These are phyloP conservation scores for Fusarium metavorans DNA, from an alignment of 2,329 filamentous ascomycete species.

Conservation along the genomic window DNA sequence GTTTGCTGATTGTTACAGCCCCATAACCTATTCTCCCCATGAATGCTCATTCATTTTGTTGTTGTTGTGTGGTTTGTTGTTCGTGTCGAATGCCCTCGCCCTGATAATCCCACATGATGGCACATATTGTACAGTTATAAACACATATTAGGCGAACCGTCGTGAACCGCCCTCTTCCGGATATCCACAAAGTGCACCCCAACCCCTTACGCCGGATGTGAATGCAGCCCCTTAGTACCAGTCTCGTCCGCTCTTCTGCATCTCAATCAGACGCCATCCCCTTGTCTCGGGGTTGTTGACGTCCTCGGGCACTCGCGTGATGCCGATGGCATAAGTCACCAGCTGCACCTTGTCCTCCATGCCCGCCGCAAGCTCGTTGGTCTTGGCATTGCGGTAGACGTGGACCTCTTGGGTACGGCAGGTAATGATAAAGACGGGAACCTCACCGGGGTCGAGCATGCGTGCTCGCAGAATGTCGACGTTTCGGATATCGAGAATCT, in stretches of 20 bases:
- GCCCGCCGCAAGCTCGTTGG: constrained; percentile 87
- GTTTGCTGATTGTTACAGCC: constrained; percentile 41
- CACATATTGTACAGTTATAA: constrained; percentile 51
- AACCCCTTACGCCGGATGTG: constrained; percentile 39
- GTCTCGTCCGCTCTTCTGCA: constrained; percentile 97
- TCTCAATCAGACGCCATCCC: constrained; percentile 96
- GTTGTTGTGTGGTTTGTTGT: constrained; percentile 24
- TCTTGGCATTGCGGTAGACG: constrained; percentile 94
- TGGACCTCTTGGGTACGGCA: constrained; percentile 98
- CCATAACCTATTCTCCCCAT: constrained; percentile 32
- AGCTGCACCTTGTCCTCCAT: constrained; percentile 99
- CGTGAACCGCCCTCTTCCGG: constrained; percentile 30
- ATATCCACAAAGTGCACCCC: constrained; percentile 38
- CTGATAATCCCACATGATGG: constrained; percentile 44
- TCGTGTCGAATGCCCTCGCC: constrained; percentile 40
- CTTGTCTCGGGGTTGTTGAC: constrained; percentile 97
- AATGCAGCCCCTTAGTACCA: constrained; percentile 64
- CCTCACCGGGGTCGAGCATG: constrained; percentile 85
- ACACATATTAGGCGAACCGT: constrained; percentile 43
- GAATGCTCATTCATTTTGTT: constrained; percentile 32
- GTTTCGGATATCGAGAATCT: constrained; percentile 93
- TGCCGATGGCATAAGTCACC: constrained; percentile 97
- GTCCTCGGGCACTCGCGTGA: constrained; percentile 93
- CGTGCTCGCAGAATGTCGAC: constrained; percentile 88
- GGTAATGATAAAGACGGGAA: constrained; percentile 96